These are phyloP conservation scores for Penicillium coprophilum DNA, from an alignment of 495 filamentous ascomycete genomes.

Conservation along the genomic window DNA sequence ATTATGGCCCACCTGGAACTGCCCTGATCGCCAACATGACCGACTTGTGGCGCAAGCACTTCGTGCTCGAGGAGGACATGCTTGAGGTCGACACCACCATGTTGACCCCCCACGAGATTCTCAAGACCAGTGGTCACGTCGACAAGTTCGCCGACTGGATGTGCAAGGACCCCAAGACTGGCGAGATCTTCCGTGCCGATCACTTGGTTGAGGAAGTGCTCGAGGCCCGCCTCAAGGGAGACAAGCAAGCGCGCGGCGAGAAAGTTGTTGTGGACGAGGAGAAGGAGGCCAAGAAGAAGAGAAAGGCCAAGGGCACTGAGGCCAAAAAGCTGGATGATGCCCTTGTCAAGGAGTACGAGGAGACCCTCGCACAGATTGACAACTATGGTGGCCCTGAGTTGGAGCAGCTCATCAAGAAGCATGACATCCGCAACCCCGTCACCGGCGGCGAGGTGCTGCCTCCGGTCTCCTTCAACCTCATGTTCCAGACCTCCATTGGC, in stretches of 20 bases:
- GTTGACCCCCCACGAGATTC: slow-evolving; percentile 81
- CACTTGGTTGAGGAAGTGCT: slow-evolving; percentile 94
- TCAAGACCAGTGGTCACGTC: slow-evolving; percentile 96
- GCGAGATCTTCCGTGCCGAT: slow-evolving; percentile 93
- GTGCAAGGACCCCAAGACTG: slow-evolving; percentile 97
- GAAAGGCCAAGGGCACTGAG: slow-evolving; percentile 57
- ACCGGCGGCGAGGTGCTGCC: slow-evolving; percentile 60
- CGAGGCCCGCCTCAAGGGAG: slow-evolving; percentile 75
- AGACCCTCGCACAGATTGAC: slow-evolving; percentile 69
- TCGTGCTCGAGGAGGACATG: slow-evolving; percentile 88
- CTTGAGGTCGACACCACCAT: slow-evolving; percentile 84
- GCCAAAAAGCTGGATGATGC: slow-evolving; percentile 64
- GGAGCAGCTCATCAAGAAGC: slow-evolving; percentile 60
- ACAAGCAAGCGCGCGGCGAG: slow-evolving; percentile 74
- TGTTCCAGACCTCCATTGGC: slow-evolving; percentile 72
- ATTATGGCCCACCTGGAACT: slow-evolving; percentile 82
- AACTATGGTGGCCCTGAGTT: slow-evolving; percentile 68
- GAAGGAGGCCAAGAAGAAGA: slow-evolving; percentile 66
- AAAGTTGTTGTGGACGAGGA: slow-evolving; percentile 65
- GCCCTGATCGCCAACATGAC: slow-evolving; percentile 81
- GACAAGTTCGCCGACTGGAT: slow-evolving; percentile 99
- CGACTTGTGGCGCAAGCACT: slow-evolving; percentile 90
- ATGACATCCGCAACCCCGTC: slow-evolving; percentile 63
- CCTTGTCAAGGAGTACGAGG: slow-evolving; percentile 65
- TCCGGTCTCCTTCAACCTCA: slow-evolving; percentile 70